Evolutionary conservation across 371 early-diverging fungal genomes (phyloP).

Genomic region (Sporodiniella umbellata): DNA sequence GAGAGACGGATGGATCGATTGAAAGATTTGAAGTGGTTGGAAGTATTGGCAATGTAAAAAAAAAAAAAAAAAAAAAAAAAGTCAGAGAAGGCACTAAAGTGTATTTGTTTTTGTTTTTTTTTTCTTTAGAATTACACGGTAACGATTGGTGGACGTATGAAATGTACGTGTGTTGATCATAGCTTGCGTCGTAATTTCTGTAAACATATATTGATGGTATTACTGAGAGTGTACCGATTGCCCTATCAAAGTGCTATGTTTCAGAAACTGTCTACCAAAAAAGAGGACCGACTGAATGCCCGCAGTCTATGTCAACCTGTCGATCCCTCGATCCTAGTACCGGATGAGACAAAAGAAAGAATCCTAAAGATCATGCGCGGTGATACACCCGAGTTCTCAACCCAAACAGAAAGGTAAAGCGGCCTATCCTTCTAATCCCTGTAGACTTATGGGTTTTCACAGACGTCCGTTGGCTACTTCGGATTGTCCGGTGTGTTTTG

Average conservation of each 20-base stretch:
- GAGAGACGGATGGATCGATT: slow-evolving; percentile 2
- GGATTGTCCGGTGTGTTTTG: slow-evolving; percentile 43
- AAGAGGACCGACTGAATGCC: slow-evolving; percentile 2
- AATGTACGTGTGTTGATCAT: slow-evolving; percentile 27
- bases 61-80: too few species aligned
- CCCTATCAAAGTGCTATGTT: slow-evolving; percentile 1
- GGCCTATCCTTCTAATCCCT: slow-evolving; percentile 1
- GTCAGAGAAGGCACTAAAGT: too few species aligned
- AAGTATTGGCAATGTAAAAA: slow-evolving; percentile 39
- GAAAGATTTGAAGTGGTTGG: slow-evolving; percentile 32
- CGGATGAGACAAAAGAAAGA: slow-evolving; percentile 7
- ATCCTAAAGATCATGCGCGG: not conserved
- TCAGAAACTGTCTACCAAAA: not conserved
- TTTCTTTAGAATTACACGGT: slow-evolving; percentile 28
- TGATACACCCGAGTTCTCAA: not conserved
- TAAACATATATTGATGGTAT: slow-evolving; percentile 34
- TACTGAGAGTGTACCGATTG: slow-evolving; percentile 29
- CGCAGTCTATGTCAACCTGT: not conserved
- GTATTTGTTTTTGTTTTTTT: not conserved
- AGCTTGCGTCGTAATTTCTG: slow-evolving; percentile 15
- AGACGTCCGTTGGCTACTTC: slow-evolving; percentile 32
- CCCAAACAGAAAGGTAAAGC: too few species aligned
- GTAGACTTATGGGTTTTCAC: not conserved
- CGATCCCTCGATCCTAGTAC: slow-evolving; percentile 16
- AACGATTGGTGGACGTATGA: slow-evolving; percentile 15